These are phyloP conservation scores for Corrigiola litoralis DNA, from an alignment of 179 eudicot species.

Conservation along the genomic window DNA sequence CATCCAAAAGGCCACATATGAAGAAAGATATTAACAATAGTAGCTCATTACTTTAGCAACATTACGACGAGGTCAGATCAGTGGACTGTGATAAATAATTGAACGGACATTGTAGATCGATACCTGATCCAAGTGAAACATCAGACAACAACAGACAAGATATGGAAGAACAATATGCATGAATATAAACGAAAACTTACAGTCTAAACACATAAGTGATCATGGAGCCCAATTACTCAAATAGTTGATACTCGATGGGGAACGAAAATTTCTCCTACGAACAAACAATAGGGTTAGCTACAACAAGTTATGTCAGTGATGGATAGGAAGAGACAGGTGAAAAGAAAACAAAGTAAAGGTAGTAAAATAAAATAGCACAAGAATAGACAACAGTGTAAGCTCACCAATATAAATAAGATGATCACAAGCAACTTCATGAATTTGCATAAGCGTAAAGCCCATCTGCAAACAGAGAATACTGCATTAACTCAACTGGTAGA, in stretches of 20 bases:
- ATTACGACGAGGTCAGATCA: constrained; percentile 15
- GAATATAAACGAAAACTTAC: constrained; percentile 22
- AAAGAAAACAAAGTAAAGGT: background rate
- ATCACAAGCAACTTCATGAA: constrained; percentile 41
- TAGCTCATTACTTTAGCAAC: constrained; percentile 24
- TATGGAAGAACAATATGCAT: background rate
- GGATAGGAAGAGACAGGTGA: background rate
- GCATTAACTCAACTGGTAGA: background rate
- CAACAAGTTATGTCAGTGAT: no score
- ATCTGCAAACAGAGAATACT: constrained; percentile 42
- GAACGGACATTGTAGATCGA: constrained; percentile 14
- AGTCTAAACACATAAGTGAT: constrained; percentile 18
- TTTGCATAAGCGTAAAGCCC: constrained; percentile 59
- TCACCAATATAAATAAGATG: constrained; percentile 37
- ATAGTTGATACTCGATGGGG: constrained; percentile 13
- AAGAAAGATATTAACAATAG: constrained; percentile 25
- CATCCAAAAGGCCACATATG: constrained; percentile 23
- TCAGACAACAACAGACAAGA: background rate
- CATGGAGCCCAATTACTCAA: constrained; percentile 29
- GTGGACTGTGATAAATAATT: constrained; percentile 23
- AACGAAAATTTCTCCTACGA: constrained; percentile 5
- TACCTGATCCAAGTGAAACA: constrained; percentile 12
- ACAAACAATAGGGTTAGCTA: background rate
- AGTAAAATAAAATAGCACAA: background rate
- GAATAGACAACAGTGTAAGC: constrained; percentile 12